phyloP scores from a whole-genome alignment of 2,329 filamentous ascomycete genomes.

The Trichoderma sp. region DNA sequence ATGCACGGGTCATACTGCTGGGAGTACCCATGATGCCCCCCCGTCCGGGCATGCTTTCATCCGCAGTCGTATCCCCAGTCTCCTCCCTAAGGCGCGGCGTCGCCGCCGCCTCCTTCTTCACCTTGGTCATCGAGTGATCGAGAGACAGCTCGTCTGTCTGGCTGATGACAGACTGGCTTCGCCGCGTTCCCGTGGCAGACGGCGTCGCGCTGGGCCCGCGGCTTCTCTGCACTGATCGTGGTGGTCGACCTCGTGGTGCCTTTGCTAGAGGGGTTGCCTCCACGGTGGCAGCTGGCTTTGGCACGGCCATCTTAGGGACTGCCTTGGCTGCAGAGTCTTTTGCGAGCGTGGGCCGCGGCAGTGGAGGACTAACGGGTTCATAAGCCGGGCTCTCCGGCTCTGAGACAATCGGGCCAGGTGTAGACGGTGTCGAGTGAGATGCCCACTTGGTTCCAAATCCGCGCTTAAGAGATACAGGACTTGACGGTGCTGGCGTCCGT shows the following conservation, averaged over 20 bases:
- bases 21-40: slow-evolving; percentile 44
- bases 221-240: slow-evolving; percentile 43
- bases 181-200: slow-evolving; percentile 41
- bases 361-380: slow-evolving; percentile 62
- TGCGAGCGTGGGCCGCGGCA: slow-evolving; percentile 42
- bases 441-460: slow-evolving; percentile 62
- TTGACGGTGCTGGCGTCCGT: slow-evolving; percentile 42
- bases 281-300: slow-evolving; percentile 36
- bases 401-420: slow-evolving; percentile 48
- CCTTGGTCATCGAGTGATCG: slow-evolving; percentile 49
- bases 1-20: slow-evolving; percentile 43
- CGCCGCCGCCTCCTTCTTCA: slow-evolving; percentile 61
- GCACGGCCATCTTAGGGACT: slow-evolving; percentile 34
- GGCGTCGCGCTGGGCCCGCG: slow-evolving; percentile 43
- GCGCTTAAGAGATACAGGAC: slow-evolving; percentile 37
- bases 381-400: slow-evolving; percentile 56
- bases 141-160: slow-evolving; percentile 52
- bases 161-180: slow-evolving; percentile 52
- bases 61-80: slow-evolving; percentile 57
- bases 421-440: slow-evolving; percentile 59
- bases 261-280: slow-evolving; percentile 34
- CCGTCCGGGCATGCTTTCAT: slow-evolving; percentile 53
- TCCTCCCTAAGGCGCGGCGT: slow-evolving; percentile 60
- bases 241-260: slow-evolving; percentile 40
- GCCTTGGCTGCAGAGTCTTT: slow-evolving; percentile 41